Evolutionary conservation across 78 protist species (phyloP).

Genomic region (Polysphondylium violaceum): DNA sequence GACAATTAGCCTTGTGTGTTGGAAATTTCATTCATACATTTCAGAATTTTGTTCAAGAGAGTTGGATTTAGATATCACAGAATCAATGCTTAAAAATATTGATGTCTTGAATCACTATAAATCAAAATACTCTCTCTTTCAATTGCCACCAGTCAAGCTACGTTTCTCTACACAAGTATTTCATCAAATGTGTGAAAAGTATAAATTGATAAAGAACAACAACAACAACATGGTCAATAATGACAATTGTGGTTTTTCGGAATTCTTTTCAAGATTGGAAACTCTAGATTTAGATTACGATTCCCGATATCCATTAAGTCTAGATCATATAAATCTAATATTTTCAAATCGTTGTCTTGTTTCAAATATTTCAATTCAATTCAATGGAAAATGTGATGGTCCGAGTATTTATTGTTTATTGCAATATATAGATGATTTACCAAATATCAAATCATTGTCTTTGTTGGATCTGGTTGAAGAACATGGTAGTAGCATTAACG

Average conservation of each 20-base stretch:
- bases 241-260: background rate
- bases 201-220: background rate
- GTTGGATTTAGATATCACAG: background rate
- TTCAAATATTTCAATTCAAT: background rate
- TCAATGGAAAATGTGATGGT: slow-evolving; percentile 25
- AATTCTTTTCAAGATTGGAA: slow-evolving; percentile 5
- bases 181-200: background rate
- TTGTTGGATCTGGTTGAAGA: background rate
- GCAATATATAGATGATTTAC: background rate
- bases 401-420: too few relatives aligned
- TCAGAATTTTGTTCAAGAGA: background rate
- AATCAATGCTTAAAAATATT: background rate
- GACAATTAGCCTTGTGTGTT: slow-evolving; percentile 4
- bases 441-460: background rate
- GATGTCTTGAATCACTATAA: background rate
- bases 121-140: background rate
- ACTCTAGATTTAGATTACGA: background rate
- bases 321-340: background rate
- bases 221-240: background rate
- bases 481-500: background rate
- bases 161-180: background rate
- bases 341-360: background rate
- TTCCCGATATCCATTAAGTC: background rate
- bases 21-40: slow-evolving; percentile 6
- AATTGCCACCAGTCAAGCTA: background rate